Evolutionary conservation across 1,139 yeast genomes (phyloP), one percentile per base, ranked within the genome.

Genomic region (Yamadazyma taylorii): DNA sequence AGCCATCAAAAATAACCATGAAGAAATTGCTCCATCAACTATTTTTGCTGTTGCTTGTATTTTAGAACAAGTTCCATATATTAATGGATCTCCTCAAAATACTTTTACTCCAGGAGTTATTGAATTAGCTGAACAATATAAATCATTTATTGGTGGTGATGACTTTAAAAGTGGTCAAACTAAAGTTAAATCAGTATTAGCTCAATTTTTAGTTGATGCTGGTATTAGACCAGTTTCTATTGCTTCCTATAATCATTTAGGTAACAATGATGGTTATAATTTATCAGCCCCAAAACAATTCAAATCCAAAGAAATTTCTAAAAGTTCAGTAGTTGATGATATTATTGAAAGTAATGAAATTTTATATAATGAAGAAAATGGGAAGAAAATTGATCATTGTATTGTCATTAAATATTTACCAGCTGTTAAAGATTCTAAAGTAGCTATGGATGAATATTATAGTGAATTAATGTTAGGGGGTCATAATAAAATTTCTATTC

Each of bases 151-250:
- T 57, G 97, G 96, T 43, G 97, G 97, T 56, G 97, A 90, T 63
- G 97, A 90, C 66, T 90, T 90, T 78, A 90, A 90, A 75, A 81
- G 92, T 55, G 97, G 97, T 43, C 97, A 90, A 73, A 90, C 97
- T 48, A 90, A 90, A 69, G 69, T 90, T 58, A 90, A 90, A 72
- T 88, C 96, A 17, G 97, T 90, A 17, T 75, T 90, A 64, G 96
- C 97, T 16, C 97, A 90, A 70, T 90, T 84, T 63, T 75, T 90
- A 55, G 97, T 90, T 42, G 97, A 90, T 63, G 97, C 97, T 33
- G 97, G 97, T 71, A 90, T 90, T 63, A 85, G 87, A 66, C 97
- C 97, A 31, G 73, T 85, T 33, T 88, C 96, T 22, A 85, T 90
- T 61, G 97, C 97, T 27, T 87, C 96, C 17, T 90, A 90, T 71